Percentiles rank a stretch among this genome's conserved stretches.
phyloP scores from a whole-genome alignment of 2,329 filamentous ascomycete species.

The Phaeoacremonium minimum region DNA sequence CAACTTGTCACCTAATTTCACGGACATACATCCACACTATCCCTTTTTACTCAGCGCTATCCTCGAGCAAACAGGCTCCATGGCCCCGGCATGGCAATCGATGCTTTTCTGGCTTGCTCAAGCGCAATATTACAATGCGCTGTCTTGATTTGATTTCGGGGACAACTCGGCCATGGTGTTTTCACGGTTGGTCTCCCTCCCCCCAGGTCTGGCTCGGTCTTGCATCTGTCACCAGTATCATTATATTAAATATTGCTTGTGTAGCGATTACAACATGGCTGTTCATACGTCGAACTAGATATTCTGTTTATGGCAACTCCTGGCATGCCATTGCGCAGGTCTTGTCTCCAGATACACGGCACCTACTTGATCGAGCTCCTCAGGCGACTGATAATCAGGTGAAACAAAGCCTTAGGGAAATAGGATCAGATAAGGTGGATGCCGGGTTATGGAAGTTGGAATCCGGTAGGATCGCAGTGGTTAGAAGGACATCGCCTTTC shows the following conservation, averaged over 20 bases:
- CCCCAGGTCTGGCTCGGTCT: not conserved
- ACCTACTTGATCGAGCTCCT: not conserved
- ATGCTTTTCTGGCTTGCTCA: constrained; percentile 1
- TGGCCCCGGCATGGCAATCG: not conserved
- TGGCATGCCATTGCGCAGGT: constrained; percentile 2
- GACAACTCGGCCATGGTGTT: not conserved
- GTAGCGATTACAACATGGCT: not conserved
- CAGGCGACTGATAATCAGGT: not conserved
- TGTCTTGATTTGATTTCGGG: not conserved
- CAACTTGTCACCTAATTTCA: not conserved
- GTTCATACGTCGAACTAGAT: not conserved
- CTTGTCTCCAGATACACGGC: not conserved
- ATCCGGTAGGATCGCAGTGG: not conserved
- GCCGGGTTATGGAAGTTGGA: not conserved
- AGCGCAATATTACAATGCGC: not conserved
- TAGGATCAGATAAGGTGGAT: not conserved
- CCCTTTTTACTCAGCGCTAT: not conserved
- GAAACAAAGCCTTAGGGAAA: not conserved
- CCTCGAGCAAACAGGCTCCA: not conserved
- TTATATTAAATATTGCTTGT: not conserved
- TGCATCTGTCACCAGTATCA: not conserved
- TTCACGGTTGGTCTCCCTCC: not conserved
- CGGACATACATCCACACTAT: not conserved
- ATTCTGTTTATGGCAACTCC: not conserved
- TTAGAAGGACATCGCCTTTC: constrained; percentile 1